Base-by-base conservation (phyloP, 2,329 filamentous ascomycete species). In the Neocatenulostroma microsporum region DNA sequence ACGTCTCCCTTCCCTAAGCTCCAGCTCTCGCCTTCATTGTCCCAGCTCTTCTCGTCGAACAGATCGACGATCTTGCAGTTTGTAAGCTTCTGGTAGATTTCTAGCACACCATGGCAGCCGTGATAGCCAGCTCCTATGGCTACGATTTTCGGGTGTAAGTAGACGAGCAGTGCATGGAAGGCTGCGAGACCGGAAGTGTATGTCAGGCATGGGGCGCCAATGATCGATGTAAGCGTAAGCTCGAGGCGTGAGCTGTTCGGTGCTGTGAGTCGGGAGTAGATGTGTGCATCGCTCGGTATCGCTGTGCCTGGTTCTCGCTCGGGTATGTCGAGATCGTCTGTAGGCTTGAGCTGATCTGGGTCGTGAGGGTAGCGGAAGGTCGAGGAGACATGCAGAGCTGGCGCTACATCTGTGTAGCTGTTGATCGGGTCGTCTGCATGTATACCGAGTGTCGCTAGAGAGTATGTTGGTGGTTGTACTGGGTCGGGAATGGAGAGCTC, bases 51-150 rank as follows among this genome's bases (percentile, higher is more conserved):
- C 18, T 57, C 51, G 38, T 67, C 64, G 42, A 65, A 62, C 5
- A 96, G 72, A 17, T 79, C 72, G 2, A 95, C 69, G 47, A 81
- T 73, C 56, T 80, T 63, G 18, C 94, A 74, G 0, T 82, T 82
- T 18, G 80, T 85, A 33, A 95, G 75, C 45, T 85, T 84, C 41
- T 73, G 63, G 47, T 93, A 71, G 37, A 96, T 64, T 21, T 63
- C 63, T 50, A 95, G 74, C 21, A 94, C 84, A 43, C 84, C 86
- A 61, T 94, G 86, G 62, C 85, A 94, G 51, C 91, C 91, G 65
- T 96, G 91, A 64, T 96, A 98, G 27, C 87, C 88, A 12, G 73
- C 78, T 24, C 80, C 80, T 47, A 96, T 86, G 48, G 86, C 82
- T 38, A 96, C 77, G 40, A 81, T 79, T 50, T 78, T 78, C 1